Percentiles rank a stretch among this genome's conserved stretches.
Conservation (phyloP, 257 asterid species). For the Phtheirospermum japonicum region DNA sequence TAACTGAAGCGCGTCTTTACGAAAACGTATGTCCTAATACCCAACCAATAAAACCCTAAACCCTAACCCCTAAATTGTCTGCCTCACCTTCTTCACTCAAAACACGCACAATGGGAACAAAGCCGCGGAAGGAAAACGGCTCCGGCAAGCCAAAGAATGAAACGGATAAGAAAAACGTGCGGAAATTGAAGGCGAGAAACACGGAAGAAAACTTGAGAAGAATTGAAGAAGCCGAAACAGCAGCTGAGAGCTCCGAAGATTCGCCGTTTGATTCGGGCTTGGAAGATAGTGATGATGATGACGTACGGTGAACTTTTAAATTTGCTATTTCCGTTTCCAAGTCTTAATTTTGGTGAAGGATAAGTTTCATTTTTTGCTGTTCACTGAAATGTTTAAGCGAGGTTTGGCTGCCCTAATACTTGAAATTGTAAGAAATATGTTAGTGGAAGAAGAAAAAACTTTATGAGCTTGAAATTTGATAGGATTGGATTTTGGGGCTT, state of each 20-base stretch:
- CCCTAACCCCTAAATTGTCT: neutral
- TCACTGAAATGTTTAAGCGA: neutral
- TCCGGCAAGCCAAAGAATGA: slow-evolving; percentile 25
- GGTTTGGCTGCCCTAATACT: neutral
- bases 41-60: too few species aligned
- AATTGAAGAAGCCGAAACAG: slow-evolving; percentile 30
- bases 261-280: slow-evolving; percentile 32
- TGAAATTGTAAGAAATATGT: too few species aligned
- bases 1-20: too few species aligned
- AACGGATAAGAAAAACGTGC: slow-evolving; percentile 17
- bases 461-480: too few species aligned
- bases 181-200: slow-evolving; percentile 23
- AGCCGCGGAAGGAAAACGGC: slow-evolving; percentile 24
- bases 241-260: slow-evolving; percentile 37
- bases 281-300: slow-evolving; percentile 33
- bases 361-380: neutral
- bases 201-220: slow-evolving; percentile 28
- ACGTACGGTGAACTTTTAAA: slow-evolving; percentile 13
- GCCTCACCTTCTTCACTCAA: neutral
- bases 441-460: neutral
- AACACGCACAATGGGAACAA: slow-evolving; percentile 22
- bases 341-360: neutral
- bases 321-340: neutral
- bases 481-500: neutral
- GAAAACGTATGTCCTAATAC: too few species aligned